phyloP scores from a whole-genome alignment of 2,329 filamentous ascomycete genomes.

The Diplodia intermedia region DNA sequence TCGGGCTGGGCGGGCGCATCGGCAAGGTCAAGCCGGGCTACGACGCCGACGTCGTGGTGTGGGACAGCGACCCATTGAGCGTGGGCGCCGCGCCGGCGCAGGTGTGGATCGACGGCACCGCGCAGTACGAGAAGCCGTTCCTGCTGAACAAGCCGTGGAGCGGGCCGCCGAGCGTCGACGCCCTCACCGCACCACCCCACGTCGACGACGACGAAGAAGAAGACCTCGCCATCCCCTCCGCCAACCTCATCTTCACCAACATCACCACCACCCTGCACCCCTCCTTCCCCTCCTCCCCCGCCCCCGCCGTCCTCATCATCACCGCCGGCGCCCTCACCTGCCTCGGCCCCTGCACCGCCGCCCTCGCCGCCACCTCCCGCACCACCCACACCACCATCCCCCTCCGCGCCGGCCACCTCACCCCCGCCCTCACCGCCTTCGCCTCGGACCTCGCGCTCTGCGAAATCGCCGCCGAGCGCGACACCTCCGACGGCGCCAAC shows the following conservation, averaged over 20 bases:
- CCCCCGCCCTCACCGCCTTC: constrained; percentile 66
- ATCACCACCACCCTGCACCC: constrained; percentile 61
- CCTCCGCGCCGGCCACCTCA: constrained; percentile 67
- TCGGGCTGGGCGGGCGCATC: constrained; percentile 50
- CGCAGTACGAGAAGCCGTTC: constrained; percentile 49
- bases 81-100: constrained; percentile 51
- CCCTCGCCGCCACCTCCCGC: constrained; percentile 52
- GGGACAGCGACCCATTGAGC: constrained; percentile 53
- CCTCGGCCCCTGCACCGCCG: constrained; percentile 59
- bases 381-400: constrained; percentile 50
- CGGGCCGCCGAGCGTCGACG: constrained; percentile 22
- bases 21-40: constrained; percentile 51
- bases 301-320: constrained; percentile 58
- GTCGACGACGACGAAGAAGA: constrained; percentile 44
- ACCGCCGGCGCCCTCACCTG: constrained; percentile 63
- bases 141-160: constrained; percentile 38
- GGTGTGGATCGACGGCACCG: constrained; percentile 52
- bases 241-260: constrained; percentile 63
- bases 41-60: constrained; percentile 54
- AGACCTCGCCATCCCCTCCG: constrained; percentile 40
- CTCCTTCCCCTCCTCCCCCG: constrained; percentile 45
- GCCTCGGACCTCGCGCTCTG: constrained; percentile 67
- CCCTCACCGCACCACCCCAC: too few species aligned
- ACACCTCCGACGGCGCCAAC: constrained; percentile 54
- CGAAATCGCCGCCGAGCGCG: constrained; percentile 65